phyloP scores from a whole-genome alignment of 2,329 filamentous ascomycete species.

The Diaporthe vaccinii region DNA sequence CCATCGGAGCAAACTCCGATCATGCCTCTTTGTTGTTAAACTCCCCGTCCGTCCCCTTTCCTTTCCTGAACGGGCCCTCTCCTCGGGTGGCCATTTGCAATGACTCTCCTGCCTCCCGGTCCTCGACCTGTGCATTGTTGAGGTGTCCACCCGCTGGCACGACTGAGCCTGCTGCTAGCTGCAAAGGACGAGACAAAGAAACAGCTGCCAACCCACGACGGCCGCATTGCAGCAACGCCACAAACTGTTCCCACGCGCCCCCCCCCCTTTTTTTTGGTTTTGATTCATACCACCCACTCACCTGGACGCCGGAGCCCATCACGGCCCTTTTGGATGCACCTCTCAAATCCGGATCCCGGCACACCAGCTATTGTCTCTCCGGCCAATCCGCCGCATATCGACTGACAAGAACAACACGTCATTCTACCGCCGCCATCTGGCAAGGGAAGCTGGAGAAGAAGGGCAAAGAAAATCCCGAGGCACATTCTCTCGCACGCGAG shows the following conservation, averaged over 20 bases:
- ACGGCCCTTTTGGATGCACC: background rate
- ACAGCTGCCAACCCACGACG: background rate
- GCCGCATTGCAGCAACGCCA: constrained; percentile 14
- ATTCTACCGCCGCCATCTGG: background rate
- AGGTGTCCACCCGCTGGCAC: background rate
- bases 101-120: background rate
- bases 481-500: background rate
- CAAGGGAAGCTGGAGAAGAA: constrained; percentile 6
- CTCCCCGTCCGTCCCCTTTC: constrained; percentile 11
- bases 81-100: background rate
- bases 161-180: background rate
- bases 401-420: background rate
- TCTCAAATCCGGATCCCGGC: background rate
- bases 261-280: background rate
- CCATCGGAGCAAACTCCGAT: constrained; percentile 24
- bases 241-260: background rate
- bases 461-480: background rate
- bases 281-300: background rate
- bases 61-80: background rate
- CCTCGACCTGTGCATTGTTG: background rate
- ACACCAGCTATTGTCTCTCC: background rate
- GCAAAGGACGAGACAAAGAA: background rate
- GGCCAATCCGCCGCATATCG: background rate
- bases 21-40: constrained; percentile 15
- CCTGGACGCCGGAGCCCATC: background rate